Evolutionary conservation across 768 basidiomycete species (phyloP), one percentile per base, ranked within the genome.

Genomic region (Lentinula raphanica): DNA sequence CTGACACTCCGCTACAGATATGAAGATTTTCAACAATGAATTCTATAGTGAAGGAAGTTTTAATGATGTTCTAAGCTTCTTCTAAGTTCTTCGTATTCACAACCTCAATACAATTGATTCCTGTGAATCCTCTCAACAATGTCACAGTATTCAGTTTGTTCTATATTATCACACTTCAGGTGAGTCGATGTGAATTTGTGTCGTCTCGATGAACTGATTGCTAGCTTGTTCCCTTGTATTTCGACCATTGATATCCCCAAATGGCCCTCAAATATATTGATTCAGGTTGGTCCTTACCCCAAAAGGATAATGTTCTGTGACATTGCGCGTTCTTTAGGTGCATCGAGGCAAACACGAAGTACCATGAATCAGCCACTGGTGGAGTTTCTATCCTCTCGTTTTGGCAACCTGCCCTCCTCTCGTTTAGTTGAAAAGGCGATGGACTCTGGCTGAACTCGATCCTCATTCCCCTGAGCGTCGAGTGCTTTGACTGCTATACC

Each of bases 341-440:
- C 69, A 71, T 71, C 69, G 63, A 69, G 72, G 72, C 59, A 50
- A 62, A 64, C 76, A 74, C 72, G 72, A 71, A 65, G 77, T 77
- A 69, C 72, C 68, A 59, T 60, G n/a, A n/a, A n/a, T n/a, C 66
- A 73, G 64, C 63, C 71, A 69, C 69, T 67, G 74, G 65, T 65
- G 63, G 58, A 25, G 62, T 19, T 29, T 56, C 59, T 57, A 60
- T 62, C 28, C 54, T 67, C 49, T 40, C 58, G 12, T 31, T 45
- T 23, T 23, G 48, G 31, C n/a, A 36, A 27, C n/a, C n/a, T 19
- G 19, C 11, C 28, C 49, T 63, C 63, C 46, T 23, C 42, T 56
- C 49, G 44, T 27, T 42, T 36, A 60, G 60, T 66, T 50, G 65
- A 70, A 69, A 69, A 64, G 61, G 48, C 59, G 60, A 53, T 21